Base-by-base conservation (phyloP, 179 eudicot genomes). In the Spergularia azorica region DNA sequence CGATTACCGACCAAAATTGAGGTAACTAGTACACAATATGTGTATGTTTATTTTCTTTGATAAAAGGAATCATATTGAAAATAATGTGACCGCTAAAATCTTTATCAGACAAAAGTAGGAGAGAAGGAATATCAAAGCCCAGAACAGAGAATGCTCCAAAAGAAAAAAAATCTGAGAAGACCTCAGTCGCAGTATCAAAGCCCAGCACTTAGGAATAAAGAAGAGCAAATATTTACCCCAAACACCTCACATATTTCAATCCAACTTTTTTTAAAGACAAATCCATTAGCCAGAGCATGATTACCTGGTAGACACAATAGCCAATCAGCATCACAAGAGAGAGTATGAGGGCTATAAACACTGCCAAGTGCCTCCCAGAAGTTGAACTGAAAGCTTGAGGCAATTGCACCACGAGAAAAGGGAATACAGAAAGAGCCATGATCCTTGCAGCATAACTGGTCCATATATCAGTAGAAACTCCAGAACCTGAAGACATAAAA, bases 401-500 rank as follows among this genome's bases (percentile, higher is more conserved):
- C 71, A 87, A 76, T 61, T 87, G 89, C 65, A 88, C 90, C 63
- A 88, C 83, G 10, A 86, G 80, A 46, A 91, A 86, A 38, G 96
- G 96, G 12, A 90, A 52, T n/a, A 91, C 84, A 41, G 94, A 91
- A 48, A 86, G 63, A 64, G 74, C 88, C 96, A 91, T 90, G 58
- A 91, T 91, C 77, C 85, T 84, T 63, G 94, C 88, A 68, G 88
- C 87, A 74, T 80, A 82, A 64, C 87, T 80, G 13, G 96, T 88
- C 89, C 88, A 89, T 48, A 74, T 41, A 88, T 89, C 92, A 74
- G 90, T 85, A 12, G 76, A 80, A 67, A 81, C 87, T 78, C 94
- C 94, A 21, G 82, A 82, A 26, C 83, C 94, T 88, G 32, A 61
- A 79, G 38, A 59, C 57, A 72, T 1, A 59, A 43, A 74, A 58